Evolutionary conservation across 2,329 filamentous ascomycete species (phyloP).

Genomic region (Ceratocystiopsis sp.): DNA sequence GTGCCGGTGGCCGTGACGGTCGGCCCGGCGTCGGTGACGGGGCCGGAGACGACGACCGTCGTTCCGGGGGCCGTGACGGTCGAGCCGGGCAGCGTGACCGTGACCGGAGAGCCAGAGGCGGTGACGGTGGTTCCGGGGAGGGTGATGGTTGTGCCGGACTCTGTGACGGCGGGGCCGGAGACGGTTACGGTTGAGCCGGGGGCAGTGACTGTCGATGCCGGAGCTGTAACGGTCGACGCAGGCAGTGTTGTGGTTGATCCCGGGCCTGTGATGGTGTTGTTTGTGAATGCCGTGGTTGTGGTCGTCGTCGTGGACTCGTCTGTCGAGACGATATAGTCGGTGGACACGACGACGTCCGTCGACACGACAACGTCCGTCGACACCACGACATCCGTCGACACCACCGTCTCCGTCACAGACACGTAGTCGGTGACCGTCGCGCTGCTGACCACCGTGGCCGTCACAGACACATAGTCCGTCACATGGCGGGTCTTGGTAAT

Average conservation of each 20-base stretch:
- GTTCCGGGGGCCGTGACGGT: background rate
- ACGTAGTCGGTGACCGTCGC: too few species aligned
- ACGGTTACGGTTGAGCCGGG: background rate
- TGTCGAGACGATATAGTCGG: too few species aligned
- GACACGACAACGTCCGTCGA: background rate
- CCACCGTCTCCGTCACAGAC: too few species aligned
- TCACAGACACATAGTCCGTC: too few species aligned
- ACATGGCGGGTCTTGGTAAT: too few species aligned
- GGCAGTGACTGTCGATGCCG: slow-evolving; percentile 1
- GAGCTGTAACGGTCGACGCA: slow-evolving; percentile 4
- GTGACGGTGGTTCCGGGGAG: background rate
- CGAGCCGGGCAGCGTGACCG: background rate
- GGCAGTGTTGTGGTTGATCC: slow-evolving; percentile 1
- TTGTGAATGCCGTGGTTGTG: too few species aligned
- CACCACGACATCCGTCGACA: background rate
- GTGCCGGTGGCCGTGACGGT: background rate
- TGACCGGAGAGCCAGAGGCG: background rate
- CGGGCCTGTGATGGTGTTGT: background rate
- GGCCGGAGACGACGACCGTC: slow-evolving; percentile 4
- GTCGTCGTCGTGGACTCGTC: too few species aligned
- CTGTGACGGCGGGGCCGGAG: background rate
- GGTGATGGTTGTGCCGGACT: background rate
- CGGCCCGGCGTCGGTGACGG: slow-evolving; percentile 1
- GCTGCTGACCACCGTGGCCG: too few species aligned
- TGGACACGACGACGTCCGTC: background rate